Percentiles rank a stretch among this genome's conserved stretches.
phyloP scores from a whole-genome alignment of 352 stramenopile species.

The Phytophthora europaea region DNA sequence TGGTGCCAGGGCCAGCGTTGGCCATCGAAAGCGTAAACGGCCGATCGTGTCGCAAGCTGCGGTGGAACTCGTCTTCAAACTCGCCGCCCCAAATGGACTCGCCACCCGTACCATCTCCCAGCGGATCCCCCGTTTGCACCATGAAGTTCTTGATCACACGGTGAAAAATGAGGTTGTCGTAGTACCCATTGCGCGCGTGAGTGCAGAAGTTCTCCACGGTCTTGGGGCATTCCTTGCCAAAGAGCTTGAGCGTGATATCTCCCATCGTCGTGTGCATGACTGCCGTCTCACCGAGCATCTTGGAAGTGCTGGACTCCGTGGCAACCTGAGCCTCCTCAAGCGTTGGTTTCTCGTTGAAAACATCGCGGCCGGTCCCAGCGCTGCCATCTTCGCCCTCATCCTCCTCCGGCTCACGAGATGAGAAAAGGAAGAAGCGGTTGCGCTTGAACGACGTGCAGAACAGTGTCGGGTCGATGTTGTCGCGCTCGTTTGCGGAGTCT shows the following conservation, averaged over 20 bases:
- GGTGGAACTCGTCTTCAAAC: slow-evolving; percentile 99
- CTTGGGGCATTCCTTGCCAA: slow-evolving; percentile 94
- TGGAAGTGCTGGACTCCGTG: slow-evolving; percentile 73
- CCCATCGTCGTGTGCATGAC: slow-evolving; percentile 99
- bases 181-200: slow-evolving; percentile 97
- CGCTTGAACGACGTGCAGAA: slow-evolving; percentile 92
- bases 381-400: slow-evolving; percentile 71
- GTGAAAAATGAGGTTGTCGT: slow-evolving; percentile 99
- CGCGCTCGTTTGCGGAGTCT: slow-evolving; percentile 47
- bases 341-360: slow-evolving; percentile 99
- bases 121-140: slow-evolving; percentile 96
- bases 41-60: slow-evolving; percentile 95
- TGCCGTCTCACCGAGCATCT: slow-evolving; percentile 78
- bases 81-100: slow-evolving; percentile 99
- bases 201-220: slow-evolving; percentile 99
- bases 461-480: slow-evolving; percentile 84
- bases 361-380: slow-evolving; percentile 83
- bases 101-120: slow-evolving; percentile 98
- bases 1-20: slow-evolving; percentile 91
- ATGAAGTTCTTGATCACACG: slow-evolving; percentile 99
- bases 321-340: slow-evolving; percentile 93
- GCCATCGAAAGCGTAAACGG: slow-evolving; percentile 99
- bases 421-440: slow-evolving; percentile 98
- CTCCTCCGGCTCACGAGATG: slow-evolving; percentile 91
- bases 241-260: slow-evolving; percentile 98